Evolutionary conservation across 352 stramenopile species (phyloP), one percentile per base, ranked within the genome.

Genomic region (Thalassiosira livingstoniorum): DNA sequence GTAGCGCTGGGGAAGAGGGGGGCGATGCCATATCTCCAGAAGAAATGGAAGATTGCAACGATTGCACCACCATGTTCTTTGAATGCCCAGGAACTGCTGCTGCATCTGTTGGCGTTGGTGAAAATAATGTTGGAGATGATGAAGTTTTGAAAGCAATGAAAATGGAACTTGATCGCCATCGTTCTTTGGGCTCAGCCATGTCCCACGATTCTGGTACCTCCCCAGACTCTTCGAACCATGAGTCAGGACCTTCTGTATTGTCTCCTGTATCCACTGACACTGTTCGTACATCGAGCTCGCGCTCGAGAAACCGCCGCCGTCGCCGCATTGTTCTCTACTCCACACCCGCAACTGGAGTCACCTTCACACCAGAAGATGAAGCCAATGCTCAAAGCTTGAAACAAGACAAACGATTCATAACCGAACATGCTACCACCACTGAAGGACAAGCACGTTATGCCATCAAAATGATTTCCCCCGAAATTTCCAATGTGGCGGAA

Each of bases 391-490:
- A 32, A n/a, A n/a, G 51, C 23, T 53, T 25, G 1, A 29, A 83
- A 47, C 73, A 86, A 73, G 74, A 77, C 72, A 80, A 70, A 72
- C 39, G 55, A 43, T 78, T 75, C 66, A 82, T 86, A 0, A 39
- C 45, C 4, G 42, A 78, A 27, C 29, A 83, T 25, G 51, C 65
- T 31, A 63, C 57, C 1, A 71, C 47, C n/a, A 63, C 5, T 18
- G 31, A 53, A 0, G 77, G 63, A 53, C 58, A 72, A 18, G 62
- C 80, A 3, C 58, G 67, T 5, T 87, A 87, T 54, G 80, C 32
- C 60, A 77, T 87, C 54, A 87, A 87, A 76, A 63, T 78, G 23
- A 83, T 84, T 21, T 71, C 57, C 42, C 79, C 66, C 15, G 18
- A 71, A n/a, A 73, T 86, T 18, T 27, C 79, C 32, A 39, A 71